Conservation (phyloP, 305 asterid genomes). For the Coffea humblotiana region DNA sequence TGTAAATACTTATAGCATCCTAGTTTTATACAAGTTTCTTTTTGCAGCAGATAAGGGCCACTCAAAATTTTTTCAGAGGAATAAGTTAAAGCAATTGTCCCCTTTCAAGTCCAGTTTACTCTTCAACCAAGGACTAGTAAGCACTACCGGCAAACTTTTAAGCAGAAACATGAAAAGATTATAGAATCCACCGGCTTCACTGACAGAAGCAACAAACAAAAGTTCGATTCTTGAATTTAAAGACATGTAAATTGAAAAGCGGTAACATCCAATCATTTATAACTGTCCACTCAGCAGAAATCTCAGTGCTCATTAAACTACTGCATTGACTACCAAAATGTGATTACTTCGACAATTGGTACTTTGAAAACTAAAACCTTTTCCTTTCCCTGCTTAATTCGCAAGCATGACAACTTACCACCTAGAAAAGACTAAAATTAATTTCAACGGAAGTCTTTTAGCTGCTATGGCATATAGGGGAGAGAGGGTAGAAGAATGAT, state of each 20-base stretch:
- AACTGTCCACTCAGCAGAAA: neutral
- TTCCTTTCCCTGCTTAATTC: neutral
- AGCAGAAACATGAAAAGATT: neutral
- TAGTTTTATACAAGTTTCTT: neutral
- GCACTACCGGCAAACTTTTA: neutral
- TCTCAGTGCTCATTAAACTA: neutral
- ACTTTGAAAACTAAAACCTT: neutral
- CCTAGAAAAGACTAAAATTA: too few species aligned
- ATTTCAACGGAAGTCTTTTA: neutral
- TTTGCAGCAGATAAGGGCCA: neutral
- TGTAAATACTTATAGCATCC: neutral
- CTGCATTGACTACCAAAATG: neutral
- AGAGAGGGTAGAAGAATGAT: neutral
- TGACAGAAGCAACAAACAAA: neutral
- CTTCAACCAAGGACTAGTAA: neutral
- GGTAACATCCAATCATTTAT: neutral
- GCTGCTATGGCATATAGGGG: neutral
- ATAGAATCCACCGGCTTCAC: neutral
- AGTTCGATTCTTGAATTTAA: neutral
- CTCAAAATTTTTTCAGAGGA: neutral
- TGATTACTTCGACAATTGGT: neutral
- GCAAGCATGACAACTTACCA: neutral
- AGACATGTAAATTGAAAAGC: neutral
- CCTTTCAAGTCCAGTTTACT: neutral
- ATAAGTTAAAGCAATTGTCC: neutral